phyloP scores from a whole-genome alignment of 257 asterid genomes.

The Przewalskia tangutica region DNA sequence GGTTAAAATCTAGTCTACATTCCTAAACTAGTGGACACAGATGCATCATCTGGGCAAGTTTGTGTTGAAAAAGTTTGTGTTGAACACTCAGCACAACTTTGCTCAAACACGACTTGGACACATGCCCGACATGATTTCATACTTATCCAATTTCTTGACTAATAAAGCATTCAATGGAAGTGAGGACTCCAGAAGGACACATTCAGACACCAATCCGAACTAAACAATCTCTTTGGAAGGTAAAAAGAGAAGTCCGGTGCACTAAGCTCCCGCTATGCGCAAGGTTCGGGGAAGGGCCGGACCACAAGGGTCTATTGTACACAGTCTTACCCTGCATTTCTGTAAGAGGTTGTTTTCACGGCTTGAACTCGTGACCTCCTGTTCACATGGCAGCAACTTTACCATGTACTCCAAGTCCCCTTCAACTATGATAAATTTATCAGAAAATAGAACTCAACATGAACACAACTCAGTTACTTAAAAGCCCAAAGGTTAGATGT shows the following conservation, averaged over 20 bases:
- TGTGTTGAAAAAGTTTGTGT: neutral
- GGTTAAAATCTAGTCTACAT: neutral
- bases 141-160: neutral
- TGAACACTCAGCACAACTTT: neutral
- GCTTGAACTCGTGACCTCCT: no score
- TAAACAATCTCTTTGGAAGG: neutral
- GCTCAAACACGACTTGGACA: neutral
- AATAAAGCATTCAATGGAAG: neutral
- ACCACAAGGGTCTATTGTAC: no score
- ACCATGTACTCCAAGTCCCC: no score
- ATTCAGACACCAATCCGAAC: neutral
- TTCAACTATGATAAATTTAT: neutral
- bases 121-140: neutral
- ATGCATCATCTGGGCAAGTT: neutral
- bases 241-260: neutral
- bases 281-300: no score
- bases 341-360: no score
- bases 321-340: no score
- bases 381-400: no score
- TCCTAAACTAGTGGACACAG: neutral
- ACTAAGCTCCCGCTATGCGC: no score
- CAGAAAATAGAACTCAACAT: neutral
- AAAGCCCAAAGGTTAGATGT: neutral
- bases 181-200: neutral
- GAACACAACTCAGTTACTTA: neutral